Evolutionary conservation across 495 filamentous ascomycete genomes (phyloP).

Genomic region (Aspergillus ostianus): DNA sequence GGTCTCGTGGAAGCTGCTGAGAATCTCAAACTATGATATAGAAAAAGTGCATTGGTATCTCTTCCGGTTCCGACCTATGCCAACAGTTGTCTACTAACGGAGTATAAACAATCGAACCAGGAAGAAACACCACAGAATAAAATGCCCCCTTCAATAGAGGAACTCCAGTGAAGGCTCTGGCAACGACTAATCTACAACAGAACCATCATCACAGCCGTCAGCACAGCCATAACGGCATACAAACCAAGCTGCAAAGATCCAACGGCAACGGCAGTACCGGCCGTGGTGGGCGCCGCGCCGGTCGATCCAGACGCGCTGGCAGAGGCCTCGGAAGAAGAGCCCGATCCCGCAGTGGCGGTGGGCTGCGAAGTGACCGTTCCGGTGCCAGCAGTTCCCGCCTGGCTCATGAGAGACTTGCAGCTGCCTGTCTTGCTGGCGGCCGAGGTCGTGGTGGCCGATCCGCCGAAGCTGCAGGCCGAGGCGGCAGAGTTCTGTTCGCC

Average conservation of each 20-base stretch:
- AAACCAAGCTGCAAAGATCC: slow-evolving; percentile 62
- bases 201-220: slow-evolving; percentile 72
- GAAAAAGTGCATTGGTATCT: too few relatives aligned
- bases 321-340: slow-evolving; percentile 27
- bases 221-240: slow-evolving; percentile 61
- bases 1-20: too few relatives aligned
- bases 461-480: slow-evolving; percentile 74
- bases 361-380: slow-evolving; percentile 59
- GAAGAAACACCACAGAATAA: too few relatives aligned
- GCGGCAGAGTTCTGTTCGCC: slow-evolving; percentile 50
- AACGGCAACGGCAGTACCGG: slow-evolving; percentile 50
- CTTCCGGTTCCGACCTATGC: too few relatives aligned
- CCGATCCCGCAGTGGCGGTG: slow-evolving; percentile 39
- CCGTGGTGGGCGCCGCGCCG: slow-evolving; percentile 29
- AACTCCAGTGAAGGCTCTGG: too few relatives aligned
- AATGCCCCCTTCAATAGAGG: too few relatives aligned
- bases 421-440: slow-evolving; percentile 47
- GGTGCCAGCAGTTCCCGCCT: slow-evolving; percentile 64
- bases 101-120: too few relatives aligned
- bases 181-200: slow-evolving; percentile 53
- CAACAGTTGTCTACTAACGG: too few relatives aligned
- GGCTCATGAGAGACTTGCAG: slow-evolving; percentile 53
- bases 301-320: slow-evolving; percentile 37
- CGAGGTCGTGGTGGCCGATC: slow-evolving; percentile 55
- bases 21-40: too few relatives aligned